Conservation (phyloP, 352 stramenopile species). For the Pythium biforme region DNA sequence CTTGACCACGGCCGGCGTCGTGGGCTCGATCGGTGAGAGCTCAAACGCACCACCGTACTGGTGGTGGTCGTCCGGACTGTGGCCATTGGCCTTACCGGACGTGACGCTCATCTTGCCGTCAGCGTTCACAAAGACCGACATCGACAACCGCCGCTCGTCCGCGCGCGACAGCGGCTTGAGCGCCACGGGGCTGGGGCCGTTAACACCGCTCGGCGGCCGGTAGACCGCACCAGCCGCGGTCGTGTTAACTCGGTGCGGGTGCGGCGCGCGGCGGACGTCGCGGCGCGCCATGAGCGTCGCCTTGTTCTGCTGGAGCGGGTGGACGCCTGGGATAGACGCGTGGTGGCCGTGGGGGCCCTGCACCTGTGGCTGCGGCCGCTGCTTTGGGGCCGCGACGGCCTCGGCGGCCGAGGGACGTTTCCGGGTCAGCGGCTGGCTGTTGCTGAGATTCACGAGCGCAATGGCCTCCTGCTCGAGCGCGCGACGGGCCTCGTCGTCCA, state of each 20-base stretch:
- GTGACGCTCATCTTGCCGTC: constrained; percentile 17
- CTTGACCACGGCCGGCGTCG: neutral
- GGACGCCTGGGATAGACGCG: constrained; percentile 10
- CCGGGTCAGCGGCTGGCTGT: constrained; percentile 16
- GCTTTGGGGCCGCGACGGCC: neutral
- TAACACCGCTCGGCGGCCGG: neutral
- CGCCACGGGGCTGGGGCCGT: too few relatives aligned
- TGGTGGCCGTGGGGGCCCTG: too few relatives aligned
- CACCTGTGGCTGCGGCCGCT: neutral
- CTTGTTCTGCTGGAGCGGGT: constrained; percentile 33
- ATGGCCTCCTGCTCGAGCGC: constrained; percentile 67
- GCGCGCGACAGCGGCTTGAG: too few relatives aligned
- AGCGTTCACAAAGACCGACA: constrained; percentile 35
- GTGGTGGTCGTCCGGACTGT: too few relatives aligned
- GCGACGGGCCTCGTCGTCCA: constrained; percentile 54
- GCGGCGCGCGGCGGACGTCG: constrained; percentile 23
- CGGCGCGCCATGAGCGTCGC: constrained; percentile 31
- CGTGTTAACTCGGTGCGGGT: constrained; percentile 15
- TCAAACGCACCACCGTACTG: constrained; percentile 2
- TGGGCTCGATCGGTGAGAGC: neutral
- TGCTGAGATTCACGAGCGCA: constrained; percentile 66
- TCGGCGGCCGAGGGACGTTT: constrained; percentile 3
- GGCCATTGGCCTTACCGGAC: constrained; percentile 15
- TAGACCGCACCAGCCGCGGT: neutral
- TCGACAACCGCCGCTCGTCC: constrained; percentile 24